Evolutionary conservation across 2,329 filamentous ascomycete species (phyloP), one percentile per base, ranked within the genome.

Genomic region (Epichloe brachyelytri): DNA sequence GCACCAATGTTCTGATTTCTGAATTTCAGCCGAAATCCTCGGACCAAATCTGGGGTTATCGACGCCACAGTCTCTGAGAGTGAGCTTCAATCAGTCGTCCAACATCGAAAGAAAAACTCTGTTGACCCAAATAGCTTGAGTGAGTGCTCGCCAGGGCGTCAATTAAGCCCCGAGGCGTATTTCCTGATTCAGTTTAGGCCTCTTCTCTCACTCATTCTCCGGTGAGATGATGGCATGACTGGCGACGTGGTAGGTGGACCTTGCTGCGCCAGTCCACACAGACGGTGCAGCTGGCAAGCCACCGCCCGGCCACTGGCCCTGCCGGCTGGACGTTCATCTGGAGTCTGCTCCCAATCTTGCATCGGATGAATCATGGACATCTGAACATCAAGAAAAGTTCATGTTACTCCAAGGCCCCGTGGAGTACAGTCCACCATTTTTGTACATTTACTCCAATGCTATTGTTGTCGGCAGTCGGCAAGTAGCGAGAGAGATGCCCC

Each of bases 181-280:
- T 49, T 15, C 48, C 39, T 20, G 19, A 22, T 52, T 19, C 46
- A 33, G 50, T 22, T 43, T 46, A 45, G 46, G n/a, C 34, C 33
- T 40, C 40, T 51, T 44, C 14, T 48, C 50, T 52, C 46, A 44
- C 40, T 52, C 50, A 47, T 37, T 26, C 38, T 43, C 44, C 15
- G 41, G 20, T 40, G 40, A 48, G 39, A 45, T 51, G 37, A 39
- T 22, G 41, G 40, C 34, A 15, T 43, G 15, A 36, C 30, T 36
- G 26, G 43, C 11, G 33, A 34, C 19, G 26, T 44, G 26, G 43
- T 19, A 14, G 43, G 15, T 44, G 43, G 43, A 44, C 12, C 5
- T 10, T 34, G 44, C 34, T 36, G 17, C 33, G 30, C 30, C 44
- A 46, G 11, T 37, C 36, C 36, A 48, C 19, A n/a, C 45, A 44